A percentile compares a stretch with the other conserved stretches of the same genome.
Evolutionary conservation across 768 basidiomycete genomes (phyloP).

Genomic region (Lentinula aciculospora): DNA sequence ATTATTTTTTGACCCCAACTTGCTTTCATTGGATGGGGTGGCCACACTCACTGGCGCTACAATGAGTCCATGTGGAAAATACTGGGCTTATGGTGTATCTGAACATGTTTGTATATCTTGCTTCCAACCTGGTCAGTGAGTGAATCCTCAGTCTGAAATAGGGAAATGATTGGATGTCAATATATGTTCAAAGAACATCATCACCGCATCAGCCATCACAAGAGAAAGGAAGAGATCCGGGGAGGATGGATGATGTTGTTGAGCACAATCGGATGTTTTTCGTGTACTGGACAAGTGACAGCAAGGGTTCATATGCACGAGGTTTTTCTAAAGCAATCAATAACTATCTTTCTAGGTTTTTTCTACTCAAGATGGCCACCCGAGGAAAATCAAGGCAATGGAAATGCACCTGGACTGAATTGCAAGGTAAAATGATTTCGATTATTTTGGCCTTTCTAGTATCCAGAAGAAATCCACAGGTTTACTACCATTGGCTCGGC

Average conservation of each 20-base stretch:
- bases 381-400: slow-evolving; percentile 1
- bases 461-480: not conserved
- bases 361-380: slow-evolving; percentile 5
- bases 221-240: slow-evolving; percentile 1
- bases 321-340: too few relatives aligned
- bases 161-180: slow-evolving; percentile 3
- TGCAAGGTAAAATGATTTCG: not conserved
- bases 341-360: not conserved
- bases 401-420: not conserved
- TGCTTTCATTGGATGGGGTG: not conserved
- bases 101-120: slow-evolving; percentile 1
- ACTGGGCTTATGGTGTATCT: slow-evolving; percentile 6
- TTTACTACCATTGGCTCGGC: slow-evolving; percentile 1
- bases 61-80: slow-evolving; percentile 4
- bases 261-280: not conserved
- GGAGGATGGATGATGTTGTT: not conserved
- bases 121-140: too few relatives aligned
- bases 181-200: slow-evolving; percentile 1
- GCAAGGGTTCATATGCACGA: slow-evolving; percentile 2
- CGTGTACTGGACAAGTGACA: slow-evolving; percentile 1
- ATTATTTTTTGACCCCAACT: not conserved
- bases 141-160: too few relatives aligned
- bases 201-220: slow-evolving; percentile 3
- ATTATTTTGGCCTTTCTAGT: too few relatives aligned
- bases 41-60: not conserved